These are phyloP conservation scores for Aurantiochytrium sp. DNA, from an alignment of 108 stramenopile genomes.

Conservation along the genomic window DNA sequence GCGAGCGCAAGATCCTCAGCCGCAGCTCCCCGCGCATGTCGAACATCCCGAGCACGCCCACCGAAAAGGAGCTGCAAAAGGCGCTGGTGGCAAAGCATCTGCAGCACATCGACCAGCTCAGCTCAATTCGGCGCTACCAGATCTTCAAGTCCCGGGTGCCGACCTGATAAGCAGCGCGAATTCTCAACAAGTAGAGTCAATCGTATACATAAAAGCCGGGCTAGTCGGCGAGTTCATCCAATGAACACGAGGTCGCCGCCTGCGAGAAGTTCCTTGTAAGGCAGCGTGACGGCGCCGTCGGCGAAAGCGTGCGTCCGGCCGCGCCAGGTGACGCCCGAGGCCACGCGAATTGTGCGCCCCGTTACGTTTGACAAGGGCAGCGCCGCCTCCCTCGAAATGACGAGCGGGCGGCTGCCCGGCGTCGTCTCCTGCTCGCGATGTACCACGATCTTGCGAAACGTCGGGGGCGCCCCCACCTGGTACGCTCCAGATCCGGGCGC, in stretches of 20 bases:
- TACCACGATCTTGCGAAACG: conserved; percentile 23
- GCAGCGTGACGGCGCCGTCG: too few relatives aligned
- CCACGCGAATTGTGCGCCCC: too few relatives aligned
- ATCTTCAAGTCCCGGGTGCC: conserved; percentile 16
- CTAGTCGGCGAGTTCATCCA: too few relatives aligned
- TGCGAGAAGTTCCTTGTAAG: too few relatives aligned
- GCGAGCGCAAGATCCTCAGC: conserved; percentile 14
- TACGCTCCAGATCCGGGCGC: conserved; percentile 32
- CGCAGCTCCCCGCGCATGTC: background rate
- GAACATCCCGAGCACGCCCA: background rate
- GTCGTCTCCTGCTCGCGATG: background rate
- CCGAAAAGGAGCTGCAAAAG: conserved; percentile 28
- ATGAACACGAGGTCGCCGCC: too few relatives aligned
- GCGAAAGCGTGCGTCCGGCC: too few relatives aligned
- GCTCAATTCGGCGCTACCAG: conserved; percentile 8
- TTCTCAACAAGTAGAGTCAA: too few relatives aligned
- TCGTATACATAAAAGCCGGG: too few relatives aligned
- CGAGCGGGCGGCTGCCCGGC: background rate
- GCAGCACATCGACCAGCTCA: conserved; percentile 18
- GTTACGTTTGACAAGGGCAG: background rate
- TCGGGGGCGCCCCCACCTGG: conserved; percentile 11
- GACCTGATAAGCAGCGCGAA: too few relatives aligned
- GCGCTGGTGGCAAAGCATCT: conserved; percentile 8
- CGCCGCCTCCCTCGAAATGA: background rate
- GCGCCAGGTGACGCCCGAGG: too few relatives aligned